Base-by-base conservation (phyloP, 2,329 filamentous ascomycete genomes). In the Sphaceloma murrayae region DNA sequence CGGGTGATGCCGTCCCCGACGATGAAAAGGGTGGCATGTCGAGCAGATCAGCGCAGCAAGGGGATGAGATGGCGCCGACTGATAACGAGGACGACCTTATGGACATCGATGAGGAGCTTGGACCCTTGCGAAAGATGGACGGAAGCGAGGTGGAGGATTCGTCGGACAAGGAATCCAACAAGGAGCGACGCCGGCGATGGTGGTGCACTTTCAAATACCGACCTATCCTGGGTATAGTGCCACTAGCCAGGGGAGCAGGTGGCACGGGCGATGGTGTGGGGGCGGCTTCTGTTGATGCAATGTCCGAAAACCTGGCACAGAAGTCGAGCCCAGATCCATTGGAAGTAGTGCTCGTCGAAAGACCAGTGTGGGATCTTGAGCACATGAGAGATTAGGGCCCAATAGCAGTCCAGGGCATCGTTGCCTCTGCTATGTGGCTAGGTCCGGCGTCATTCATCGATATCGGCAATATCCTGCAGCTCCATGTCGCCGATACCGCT, bases 121-220 rank as follows among this genome's bases (percentile, higher is more conserved):
- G 66, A 65, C 3, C 49, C 13, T 24, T 51, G 3, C 30, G 31
- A 62, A 65, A 27, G n/a, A 7, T 43, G 46, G 59, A 63, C 43
- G 58, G 61, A 29, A 32, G 51, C 43, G 51, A 49, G 32, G 47
- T 49, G 45, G 48, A 54, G 21, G 48, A 56, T 26, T 56, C 51
- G 10, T 56, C 59, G 6, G 58, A 61, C 51, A 39, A 54, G 45
- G 46, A 53, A 54, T 48, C 53, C 7, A 16, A 29, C 47, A 42
- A 53, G 45, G 50, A 46, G 14, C 32, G 34, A 11, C 54, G 60
- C 34, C 55, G 59, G 42, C 54, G 53, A 5, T 75, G 69, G 66
- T 96, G 87, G 85, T 77, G 80, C 59, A 94, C 88, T 4, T 87
- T 83, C 70, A 93, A 94, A 63, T 98, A 96, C 64, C 75, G 88